Conservation (phyloP, 331 rosid genomes). For the Cydonia oblonga region DNA sequence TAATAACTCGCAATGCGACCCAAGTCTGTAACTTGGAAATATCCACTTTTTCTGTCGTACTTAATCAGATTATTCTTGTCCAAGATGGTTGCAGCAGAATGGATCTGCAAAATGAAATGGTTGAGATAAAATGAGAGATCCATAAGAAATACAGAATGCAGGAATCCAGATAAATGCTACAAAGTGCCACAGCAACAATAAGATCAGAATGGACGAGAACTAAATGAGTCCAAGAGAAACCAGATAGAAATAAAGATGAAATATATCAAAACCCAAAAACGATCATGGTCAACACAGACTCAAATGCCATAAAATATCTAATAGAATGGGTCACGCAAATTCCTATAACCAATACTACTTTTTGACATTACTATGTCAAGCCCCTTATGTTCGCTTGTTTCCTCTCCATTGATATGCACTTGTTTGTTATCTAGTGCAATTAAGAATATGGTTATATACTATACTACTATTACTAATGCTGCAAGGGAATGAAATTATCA, state of each 20-base stretch:
- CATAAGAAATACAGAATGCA: neutral
- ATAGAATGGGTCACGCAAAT: neutral
- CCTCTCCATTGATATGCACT: neutral
- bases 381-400: neutral
- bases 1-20: conserved; percentile 97
- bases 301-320: neutral
- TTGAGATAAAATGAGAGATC: neutral
- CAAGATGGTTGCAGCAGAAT: conserved; percentile 76
- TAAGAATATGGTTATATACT: neutral
- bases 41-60: conserved; percentile 92
- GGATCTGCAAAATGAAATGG: conserved; percentile 47
- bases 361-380: neutral
- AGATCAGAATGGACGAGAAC: neutral
- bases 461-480: neutral
- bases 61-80: conserved; percentile 80
- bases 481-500: neutral
- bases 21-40: conserved; percentile 91
- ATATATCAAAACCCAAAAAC: neutral
- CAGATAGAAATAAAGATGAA: neutral
- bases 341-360: neutral
- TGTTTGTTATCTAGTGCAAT: neutral
- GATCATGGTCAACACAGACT: neutral
- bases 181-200: neutral
- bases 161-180: neutral
- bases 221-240: neutral